Percentiles rank a stretch among this genome's conserved stretches.
Conservation (phyloP, 1,139 yeast species). For the Blastobotrys buckinghamii region DNA sequence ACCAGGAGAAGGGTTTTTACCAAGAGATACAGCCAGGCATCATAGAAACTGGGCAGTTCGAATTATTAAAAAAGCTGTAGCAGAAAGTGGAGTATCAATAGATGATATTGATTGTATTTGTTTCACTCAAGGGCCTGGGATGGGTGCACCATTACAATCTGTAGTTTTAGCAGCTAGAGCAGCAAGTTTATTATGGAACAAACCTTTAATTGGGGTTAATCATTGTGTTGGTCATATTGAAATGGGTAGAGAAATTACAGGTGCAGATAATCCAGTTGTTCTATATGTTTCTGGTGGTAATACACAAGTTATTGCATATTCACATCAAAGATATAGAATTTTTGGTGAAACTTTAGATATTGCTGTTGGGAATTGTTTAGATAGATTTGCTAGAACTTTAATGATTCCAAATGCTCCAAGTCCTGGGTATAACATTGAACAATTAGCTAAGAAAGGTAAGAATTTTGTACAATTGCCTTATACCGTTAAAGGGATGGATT, state of each 20-base stretch:
- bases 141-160: constrained; percentile 97
- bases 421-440: constrained; percentile 97
- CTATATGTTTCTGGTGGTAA: constrained; percentile 97
- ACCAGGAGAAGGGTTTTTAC: constrained; percentile 96
- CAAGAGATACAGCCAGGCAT: constrained; percentile 93
- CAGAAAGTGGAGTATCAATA: constrained; percentile 50
- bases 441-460: constrained; percentile 71
- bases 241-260: constrained; percentile 98
- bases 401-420: constrained; percentile 89
- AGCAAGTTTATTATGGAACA: constrained; percentile 67
- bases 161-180: constrained; percentile 93
- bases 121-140: constrained; percentile 97
- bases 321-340: constrained; percentile 85
- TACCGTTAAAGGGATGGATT: constrained; percentile 97
- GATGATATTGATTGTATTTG: constrained; percentile 81
- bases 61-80: constrained; percentile 58
- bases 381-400: constrained; percentile 88
- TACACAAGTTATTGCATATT: constrained; percentile 95
- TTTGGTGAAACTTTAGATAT: constrained; percentile 97
- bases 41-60: constrained; percentile 95
- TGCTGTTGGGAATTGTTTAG: constrained; percentile 95
- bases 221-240: constrained; percentile 98
- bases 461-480: constrained; percentile 78
- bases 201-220: constrained; percentile 90
- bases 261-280: constrained; percentile 92